Base-by-base conservation (phyloP, 2,329 filamentous ascomycete genomes). In the Fusarium lyarnte region DNA sequence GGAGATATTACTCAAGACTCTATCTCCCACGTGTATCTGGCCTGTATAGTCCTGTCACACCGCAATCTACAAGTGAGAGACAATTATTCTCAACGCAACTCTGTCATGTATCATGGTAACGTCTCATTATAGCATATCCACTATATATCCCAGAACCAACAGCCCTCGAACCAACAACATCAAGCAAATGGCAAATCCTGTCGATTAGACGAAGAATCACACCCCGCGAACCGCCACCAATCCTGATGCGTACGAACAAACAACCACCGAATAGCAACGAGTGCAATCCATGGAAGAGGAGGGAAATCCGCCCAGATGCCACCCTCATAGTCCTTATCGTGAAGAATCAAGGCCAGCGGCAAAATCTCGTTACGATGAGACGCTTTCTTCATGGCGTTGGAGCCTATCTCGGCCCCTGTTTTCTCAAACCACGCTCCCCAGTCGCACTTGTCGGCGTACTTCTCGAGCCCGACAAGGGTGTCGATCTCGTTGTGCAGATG, bases 401-500 rank as follows among this genome's bases (percentile, higher is more conserved):
- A 53, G 10, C 68, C 61, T 31, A 76, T 46, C 13, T 51, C 70
- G 6, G 59, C 66, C 27, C 69, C 66, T 51, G 55, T 69, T 51
- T 75, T 70, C 36, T 72, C 70, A 59, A 78, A 78, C 76, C 79
- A 82, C 35, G 38, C 63, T 25, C 67, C 76, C 81, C 81, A 83
- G 64, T 83, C 78, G 39, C 78, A 74, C 45, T 77, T 78, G 33
- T 81, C 80, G 31, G 78, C 79, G 52, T 79, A 83, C 58, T 78
- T 74, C 11, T 75, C 73, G 21, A 85, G 72, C 2, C 54, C 75
- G 42, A 81, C 53, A 21, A 85, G 78, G 42, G 79, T 79, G 38
- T 75, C 73, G 46, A 85, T 81, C 69, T 86, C 84, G 11, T 83
- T 79, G 6, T 67, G 69, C 16, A 85, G 73, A 67, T 85, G 84